A percentile compares a stretch with the other conserved stretches of the same genome.
These are phyloP conservation scores for Cordyceps cateniannulata DNA, from an alignment of 2,329 filamentous ascomycete species.

Conservation along the genomic window DNA sequence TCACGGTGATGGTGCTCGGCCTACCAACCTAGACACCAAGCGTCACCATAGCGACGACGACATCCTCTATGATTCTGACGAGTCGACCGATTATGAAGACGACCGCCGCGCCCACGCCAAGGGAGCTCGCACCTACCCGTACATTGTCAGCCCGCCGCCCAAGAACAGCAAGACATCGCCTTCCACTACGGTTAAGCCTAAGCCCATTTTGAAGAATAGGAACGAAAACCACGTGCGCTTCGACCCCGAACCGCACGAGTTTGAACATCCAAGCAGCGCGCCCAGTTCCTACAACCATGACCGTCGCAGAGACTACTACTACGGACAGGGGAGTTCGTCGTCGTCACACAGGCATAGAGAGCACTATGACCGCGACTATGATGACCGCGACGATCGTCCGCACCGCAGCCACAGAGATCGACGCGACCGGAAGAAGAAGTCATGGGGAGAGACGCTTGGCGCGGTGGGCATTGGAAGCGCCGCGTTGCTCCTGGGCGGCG, in stretches of 20 bases:
- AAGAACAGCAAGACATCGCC: slow-evolving; percentile 27
- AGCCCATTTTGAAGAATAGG: slow-evolving; percentile 56
- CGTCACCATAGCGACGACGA: slow-evolving; percentile 27
- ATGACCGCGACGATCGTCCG: slow-evolving; percentile 26
- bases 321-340: slow-evolving; percentile 17
- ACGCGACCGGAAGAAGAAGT: slow-evolving; percentile 33
- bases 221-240: slow-evolving; percentile 52
- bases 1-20: neutral
- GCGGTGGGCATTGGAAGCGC: slow-evolving; percentile 56
- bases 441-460: slow-evolving; percentile 47
- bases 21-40: slow-evolving; percentile 20
- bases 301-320: slow-evolving; percentile 20
- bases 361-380: slow-evolving; percentile 15
- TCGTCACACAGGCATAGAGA: slow-evolving; percentile 18
- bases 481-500: slow-evolving; percentile 51
- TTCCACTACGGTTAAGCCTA: slow-evolving; percentile 36
- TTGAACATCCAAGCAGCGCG: slow-evolving; percentile 27
- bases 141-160: slow-evolving; percentile 29
- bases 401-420: slow-evolving; percentile 27
- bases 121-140: slow-evolving; percentile 27
- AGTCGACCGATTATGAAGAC: slow-evolving; percentile 28
- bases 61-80: slow-evolving; percentile 23
- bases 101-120: slow-evolving; percentile 23
- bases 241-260: slow-evolving; percentile 40
- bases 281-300: slow-evolving; percentile 26